phyloP scores from a whole-genome alignment of 495 filamentous ascomycete species.

The Penicillium simplicissimum region DNA sequence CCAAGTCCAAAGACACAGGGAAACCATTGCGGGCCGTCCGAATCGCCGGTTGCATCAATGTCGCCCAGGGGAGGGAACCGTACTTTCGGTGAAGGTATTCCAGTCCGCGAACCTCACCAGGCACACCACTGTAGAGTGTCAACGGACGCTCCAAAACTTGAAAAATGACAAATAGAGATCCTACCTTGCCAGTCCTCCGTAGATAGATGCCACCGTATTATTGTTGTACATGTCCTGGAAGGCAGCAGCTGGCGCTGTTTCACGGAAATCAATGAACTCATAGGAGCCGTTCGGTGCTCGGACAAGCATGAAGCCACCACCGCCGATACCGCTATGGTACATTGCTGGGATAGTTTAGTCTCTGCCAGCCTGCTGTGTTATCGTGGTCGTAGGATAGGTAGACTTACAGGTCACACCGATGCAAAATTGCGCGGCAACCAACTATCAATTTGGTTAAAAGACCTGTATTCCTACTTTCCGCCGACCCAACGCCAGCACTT shows the following conservation, averaged over 20 bases:
- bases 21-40: conserved; percentile 77
- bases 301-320: conserved; percentile 86
- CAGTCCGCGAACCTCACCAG: conserved; percentile 78
- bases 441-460: conserved; percentile 27
- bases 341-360: conserved; percentile 50
- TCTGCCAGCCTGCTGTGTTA: neutral
- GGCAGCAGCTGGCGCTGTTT: conserved; percentile 78
- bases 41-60: conserved; percentile 70
- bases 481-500: neutral
- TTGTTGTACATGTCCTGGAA: conserved; percentile 78
- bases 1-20: conserved; percentile 64
- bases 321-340: conserved; percentile 87
- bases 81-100: conserved; percentile 74
- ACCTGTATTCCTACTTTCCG: neutral
- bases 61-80: conserved; percentile 68
- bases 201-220: conserved; percentile 47
- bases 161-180: neutral
- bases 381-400: neutral
- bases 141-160: neutral
- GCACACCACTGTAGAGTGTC: conserved; percentile 60
- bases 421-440: conserved; percentile 71
- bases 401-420: conserved; percentile 67
- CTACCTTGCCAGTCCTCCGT: conserved; percentile 67
- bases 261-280: conserved; percentile 82
- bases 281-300: conserved; percentile 62